phyloP scores from a whole-genome alignment of 768 basidiomycete species.

The Pulveroboletus sp. region DNA sequence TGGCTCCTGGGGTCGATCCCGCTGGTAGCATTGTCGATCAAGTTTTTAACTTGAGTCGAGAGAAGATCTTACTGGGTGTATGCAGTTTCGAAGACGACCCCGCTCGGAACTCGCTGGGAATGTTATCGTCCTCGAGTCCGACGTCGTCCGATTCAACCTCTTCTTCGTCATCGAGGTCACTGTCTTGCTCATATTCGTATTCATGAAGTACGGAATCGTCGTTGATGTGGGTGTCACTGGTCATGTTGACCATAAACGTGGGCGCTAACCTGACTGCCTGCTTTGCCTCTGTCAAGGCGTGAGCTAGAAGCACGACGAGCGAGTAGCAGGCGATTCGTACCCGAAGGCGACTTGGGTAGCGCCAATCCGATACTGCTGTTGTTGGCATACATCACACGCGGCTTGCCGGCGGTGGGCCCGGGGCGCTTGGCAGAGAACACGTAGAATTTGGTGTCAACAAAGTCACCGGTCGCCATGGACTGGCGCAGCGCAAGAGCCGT shows the following conservation, averaged over 20 bases:
- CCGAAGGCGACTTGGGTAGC: slow-evolving; percentile 13
- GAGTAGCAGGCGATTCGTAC: neutral
- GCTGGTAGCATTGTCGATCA: neutral
- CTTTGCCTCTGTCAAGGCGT: slow-evolving; percentile 7
- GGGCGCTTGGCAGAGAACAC: slow-evolving; percentile 21
- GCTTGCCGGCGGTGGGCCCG: slow-evolving; percentile 13
- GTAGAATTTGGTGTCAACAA: slow-evolving; percentile 29
- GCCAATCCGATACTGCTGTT: slow-evolving; percentile 12
- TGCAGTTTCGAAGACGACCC: slow-evolving; percentile 3
- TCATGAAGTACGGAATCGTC: slow-evolving; percentile 22
- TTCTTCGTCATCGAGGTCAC: slow-evolving; percentile 29
- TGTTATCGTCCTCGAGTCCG: too few species aligned
- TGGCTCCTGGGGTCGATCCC: neutral
- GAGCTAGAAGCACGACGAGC: neutral
- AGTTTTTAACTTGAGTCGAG: neutral
- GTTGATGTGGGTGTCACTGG: slow-evolving; percentile 18
- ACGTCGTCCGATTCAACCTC: neutral
- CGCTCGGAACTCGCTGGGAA: neutral
- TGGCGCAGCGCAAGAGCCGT: slow-evolving; percentile 17
- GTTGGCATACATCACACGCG: slow-evolving; percentile 26
- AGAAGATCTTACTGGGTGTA: slow-evolving; percentile 5
- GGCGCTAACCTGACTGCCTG: slow-evolving; percentile 3
- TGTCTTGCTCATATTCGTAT: slow-evolving; percentile 28
- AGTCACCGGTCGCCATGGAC: slow-evolving; percentile 26
- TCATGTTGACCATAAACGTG: slow-evolving; percentile 21